Base-by-base conservation (phyloP, 306 rosid genomes). In the Trichosanthes truncata region DNA sequence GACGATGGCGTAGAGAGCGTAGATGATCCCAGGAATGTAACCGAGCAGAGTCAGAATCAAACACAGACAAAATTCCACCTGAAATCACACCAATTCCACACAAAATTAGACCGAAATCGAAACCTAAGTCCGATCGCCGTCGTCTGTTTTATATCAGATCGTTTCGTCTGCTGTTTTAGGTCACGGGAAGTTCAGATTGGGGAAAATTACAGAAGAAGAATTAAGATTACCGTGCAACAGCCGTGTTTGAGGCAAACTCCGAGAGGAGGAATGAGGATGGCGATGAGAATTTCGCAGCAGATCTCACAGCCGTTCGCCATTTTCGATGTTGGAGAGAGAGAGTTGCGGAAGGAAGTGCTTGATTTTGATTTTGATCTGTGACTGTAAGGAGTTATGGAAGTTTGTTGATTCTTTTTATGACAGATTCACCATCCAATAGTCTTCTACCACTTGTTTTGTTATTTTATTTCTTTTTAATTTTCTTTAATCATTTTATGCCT, bases 11-110 rank as follows among this genome's bases (percentile, higher is more conserved):
- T 95, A 95, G 13, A 95, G 89, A 7, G 99, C 99, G 87, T 95
- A 95, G 46, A 95, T 91, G 11, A 95, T 95, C 74, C 99, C 97
- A 21, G 99, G 97, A 52, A 95, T 8, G 84, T 95, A 95, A 26
- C 99, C 99, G 13, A 95, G 87, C 9, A 91, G 68, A 5, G 99
- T 95, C 81, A 95, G 66, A 12, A 95, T 82, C 93, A 95, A 78
- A 87, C 99, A 95, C 72, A 95, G 87, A n/a, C 90, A 63, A 81
- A 95, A 90, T 82, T 95, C 97, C 56, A 87, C 87, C 97, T 95
- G 86, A 12, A 53, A 59, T 36, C n/a, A 7, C 82, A 79, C 5
- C 3, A 31, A n/a, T n/a, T n/a, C n/a, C n/a, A n/a, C n/a, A n/a
- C n/a, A 57, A 38, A 52, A 77, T 61, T 13, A 43, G 2, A 17